Percentiles rank a stretch among this genome's conserved stretches.
These are phyloP conservation scores for Phoma sp. DNA, from an alignment of 2,329 filamentous ascomycete genomes.

Conservation along the genomic window DNA sequence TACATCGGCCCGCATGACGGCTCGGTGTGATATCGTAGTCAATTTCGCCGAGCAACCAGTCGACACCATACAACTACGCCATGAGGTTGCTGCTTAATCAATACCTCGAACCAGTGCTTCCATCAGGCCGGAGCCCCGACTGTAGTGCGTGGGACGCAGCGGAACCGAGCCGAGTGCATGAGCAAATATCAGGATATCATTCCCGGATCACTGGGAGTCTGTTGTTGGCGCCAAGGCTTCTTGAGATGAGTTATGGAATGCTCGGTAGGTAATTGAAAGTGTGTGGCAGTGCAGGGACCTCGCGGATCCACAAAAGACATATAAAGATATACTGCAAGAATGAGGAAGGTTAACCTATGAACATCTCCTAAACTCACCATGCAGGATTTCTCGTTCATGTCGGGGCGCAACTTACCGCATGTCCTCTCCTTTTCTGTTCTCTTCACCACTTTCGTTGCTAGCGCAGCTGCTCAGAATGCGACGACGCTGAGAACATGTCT, in stretches of 20 bases:
- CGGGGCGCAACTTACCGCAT: background rate
- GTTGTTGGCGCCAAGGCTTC: background rate
- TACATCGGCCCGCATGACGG: background rate
- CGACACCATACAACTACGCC: too few relatives aligned
- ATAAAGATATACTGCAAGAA: background rate
- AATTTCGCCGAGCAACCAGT: background rate
- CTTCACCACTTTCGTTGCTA: background rate
- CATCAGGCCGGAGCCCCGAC: too few relatives aligned
- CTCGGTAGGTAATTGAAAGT: background rate
- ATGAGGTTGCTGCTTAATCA: background rate
- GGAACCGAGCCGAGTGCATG: background rate
- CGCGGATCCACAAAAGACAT: background rate
- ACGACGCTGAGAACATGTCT: background rate
- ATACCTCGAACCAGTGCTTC: background rate
- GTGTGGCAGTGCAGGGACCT: background rate
- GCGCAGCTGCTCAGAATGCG: background rate
- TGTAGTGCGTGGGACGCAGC: too few relatives aligned
- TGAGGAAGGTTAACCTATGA: too few relatives aligned
- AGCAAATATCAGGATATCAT: background rate
- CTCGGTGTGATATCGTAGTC: background rate
- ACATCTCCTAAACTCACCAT: background rate
- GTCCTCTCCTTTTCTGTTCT: background rate
- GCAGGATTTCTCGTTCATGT: background rate
- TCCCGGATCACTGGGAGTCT: background rate
- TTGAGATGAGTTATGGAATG: background rate